Conservation (phyloP, 768 basidiomycete species). For the Agaricus blazei region DNA sequence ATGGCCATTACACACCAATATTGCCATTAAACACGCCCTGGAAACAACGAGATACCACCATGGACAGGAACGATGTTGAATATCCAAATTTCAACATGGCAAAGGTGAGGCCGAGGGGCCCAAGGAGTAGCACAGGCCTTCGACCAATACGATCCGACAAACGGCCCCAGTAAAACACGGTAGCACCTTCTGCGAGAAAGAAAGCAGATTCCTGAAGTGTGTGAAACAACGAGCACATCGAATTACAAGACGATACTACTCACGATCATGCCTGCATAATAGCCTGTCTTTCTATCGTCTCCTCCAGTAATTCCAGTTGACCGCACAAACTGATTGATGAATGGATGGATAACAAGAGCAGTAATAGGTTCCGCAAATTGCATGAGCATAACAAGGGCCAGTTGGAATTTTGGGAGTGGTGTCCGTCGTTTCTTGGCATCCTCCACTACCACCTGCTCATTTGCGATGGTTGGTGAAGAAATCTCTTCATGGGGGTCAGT, state of each 20-base stretch:
- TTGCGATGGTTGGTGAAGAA: neutral
- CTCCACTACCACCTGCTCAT: neutral
- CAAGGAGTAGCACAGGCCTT: constrained; percentile 37
- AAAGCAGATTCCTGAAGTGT: constrained; percentile 35
- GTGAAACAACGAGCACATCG: neutral
- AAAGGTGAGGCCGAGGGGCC: constrained; percentile 35
- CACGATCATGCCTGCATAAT: constrained; percentile 46
- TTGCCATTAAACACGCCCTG: constrained; percentile 39
- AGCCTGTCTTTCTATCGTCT: constrained; percentile 39
- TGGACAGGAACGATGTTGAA: constrained; percentile 31
- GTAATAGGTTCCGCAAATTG: constrained; percentile 43
- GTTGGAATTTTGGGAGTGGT: constrained; percentile 35
- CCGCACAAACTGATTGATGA: constrained; percentile 39
- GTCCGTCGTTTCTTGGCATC: constrained; percentile 19
- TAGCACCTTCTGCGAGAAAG: constrained; percentile 37
- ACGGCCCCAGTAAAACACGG: constrained; percentile 41
- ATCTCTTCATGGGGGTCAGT: neutral
- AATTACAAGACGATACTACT: constrained; percentile 6
- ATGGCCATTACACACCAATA: constrained; percentile 13
- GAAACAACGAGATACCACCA: constrained; percentile 22
- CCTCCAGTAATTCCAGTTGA: constrained; percentile 38
- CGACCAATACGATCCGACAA: constrained; percentile 40
- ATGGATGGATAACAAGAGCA: constrained; percentile 40
- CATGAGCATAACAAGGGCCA: constrained; percentile 32
- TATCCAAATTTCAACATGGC: constrained; percentile 38